Percentiles rank a stretch among this genome's conserved stretches.
phyloP scores from a whole-genome alignment of 169 alveolate genomes.

The Plasmodium knowlesi region DNA sequence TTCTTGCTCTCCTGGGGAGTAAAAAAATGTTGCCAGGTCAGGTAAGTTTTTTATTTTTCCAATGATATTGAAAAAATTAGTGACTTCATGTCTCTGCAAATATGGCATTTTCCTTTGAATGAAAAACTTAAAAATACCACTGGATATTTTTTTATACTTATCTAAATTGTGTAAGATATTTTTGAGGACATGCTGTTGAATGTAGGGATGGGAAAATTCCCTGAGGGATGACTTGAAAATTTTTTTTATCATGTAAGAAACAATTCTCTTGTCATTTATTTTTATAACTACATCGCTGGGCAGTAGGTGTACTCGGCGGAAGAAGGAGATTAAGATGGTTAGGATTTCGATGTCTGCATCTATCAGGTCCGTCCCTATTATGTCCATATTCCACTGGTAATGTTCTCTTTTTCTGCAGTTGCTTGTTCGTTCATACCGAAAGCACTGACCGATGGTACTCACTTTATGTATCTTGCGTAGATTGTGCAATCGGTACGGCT shows the following conservation, averaged over 20 bases:
- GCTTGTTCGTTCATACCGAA: slow-evolving; percentile 78
- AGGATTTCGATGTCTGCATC: slow-evolving; percentile 50
- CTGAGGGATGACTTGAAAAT: slow-evolving; percentile 15
- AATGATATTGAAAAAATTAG: neutral
- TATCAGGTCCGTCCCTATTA: slow-evolving; percentile 60
- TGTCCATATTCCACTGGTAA: slow-evolving; percentile 86
- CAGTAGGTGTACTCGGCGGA: slow-evolving; percentile 3
- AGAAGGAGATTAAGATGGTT: slow-evolving; percentile 18
- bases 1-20: neutral
- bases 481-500: neutral
- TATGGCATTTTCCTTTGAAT: slow-evolving; percentile 21
- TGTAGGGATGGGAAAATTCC: neutral
- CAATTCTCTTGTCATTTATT: slow-evolving; percentile 55
- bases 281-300: slow-evolving; percentile 35
- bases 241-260: neutral
- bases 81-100: neutral
- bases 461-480: slow-evolving; percentile 16
- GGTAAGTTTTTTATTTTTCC: neutral
- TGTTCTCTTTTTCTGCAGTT: slow-evolving; percentile 82
- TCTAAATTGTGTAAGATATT: slow-evolving; percentile 41
- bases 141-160: slow-evolving; percentile 26
- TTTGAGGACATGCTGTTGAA: neutral
- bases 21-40: slow-evolving; percentile 3
- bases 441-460: slow-evolving; percentile 74
- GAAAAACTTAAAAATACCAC: slow-evolving; percentile 14